phyloP scores from a whole-genome alignment of 148 eudicot species.

The Rhododendron griersonianum region DNA sequence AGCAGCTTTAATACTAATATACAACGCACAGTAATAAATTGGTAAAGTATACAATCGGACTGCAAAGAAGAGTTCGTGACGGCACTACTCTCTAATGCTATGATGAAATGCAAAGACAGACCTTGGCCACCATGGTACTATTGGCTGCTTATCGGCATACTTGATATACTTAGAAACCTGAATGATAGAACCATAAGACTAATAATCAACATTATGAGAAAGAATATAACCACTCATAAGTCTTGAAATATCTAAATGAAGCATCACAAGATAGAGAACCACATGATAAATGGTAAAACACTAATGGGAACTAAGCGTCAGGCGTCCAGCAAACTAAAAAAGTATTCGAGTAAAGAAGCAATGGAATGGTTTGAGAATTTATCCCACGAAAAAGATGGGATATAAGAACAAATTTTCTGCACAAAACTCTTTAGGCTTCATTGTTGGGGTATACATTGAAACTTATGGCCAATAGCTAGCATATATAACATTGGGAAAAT shows the following conservation, averaged over 20 bases:
- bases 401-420: background rate
- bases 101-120: conserved; percentile 15
- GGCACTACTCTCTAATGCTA: background rate
- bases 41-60: background rate
- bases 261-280: too few relatives aligned
- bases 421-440: background rate
- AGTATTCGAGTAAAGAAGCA: background rate
- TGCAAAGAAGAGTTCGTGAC: background rate
- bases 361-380: background rate
- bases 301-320: background rate
- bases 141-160: conserved; percentile 85
- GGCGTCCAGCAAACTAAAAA: background rate
- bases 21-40: background rate
- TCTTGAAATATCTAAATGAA: too few relatives aligned
- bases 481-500: background rate
- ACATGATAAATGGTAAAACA: too few relatives aligned
- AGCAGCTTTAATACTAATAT: background rate
- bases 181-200: too few relatives aligned
- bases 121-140: conserved; percentile 95
- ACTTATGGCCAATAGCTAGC: background rate
- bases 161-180: conserved; percentile 88
- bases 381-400: background rate
- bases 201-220: too few relatives aligned
- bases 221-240: too few relatives aligned
- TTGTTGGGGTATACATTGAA: background rate